Conservation (phyloP, 768 basidiomycete species). For the Pseudohyphozyma bogoriensis region DNA sequence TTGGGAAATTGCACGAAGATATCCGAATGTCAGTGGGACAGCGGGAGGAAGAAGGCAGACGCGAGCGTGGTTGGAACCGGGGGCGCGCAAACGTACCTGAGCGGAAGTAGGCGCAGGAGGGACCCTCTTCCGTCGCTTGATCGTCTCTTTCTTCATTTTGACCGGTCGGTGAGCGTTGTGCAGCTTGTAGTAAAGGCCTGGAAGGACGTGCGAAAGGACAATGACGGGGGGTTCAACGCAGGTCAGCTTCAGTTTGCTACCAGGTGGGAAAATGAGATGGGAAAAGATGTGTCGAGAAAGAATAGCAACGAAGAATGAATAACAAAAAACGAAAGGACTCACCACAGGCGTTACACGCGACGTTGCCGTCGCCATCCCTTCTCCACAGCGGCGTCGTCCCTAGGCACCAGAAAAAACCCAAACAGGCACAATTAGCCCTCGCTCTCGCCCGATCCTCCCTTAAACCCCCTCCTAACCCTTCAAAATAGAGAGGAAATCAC, state of each 20-base stretch:
- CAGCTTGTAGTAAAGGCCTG: slow-evolving; percentile 95
- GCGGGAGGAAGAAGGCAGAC: too few species aligned
- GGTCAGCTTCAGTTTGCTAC: too few species aligned
- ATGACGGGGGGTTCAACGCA: too few species aligned
- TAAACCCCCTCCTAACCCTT: slow-evolving; percentile 23
- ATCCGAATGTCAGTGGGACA: neutral
- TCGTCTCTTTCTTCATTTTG: slow-evolving; percentile 98
- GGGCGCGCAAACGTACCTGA: slow-evolving; percentile 9
- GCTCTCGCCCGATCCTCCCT: slow-evolving; percentile 37
- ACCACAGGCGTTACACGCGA: slow-evolving; percentile 46
- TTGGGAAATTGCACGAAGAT: neutral
- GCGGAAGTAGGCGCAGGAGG: slow-evolving; percentile 58
- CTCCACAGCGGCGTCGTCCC: slow-evolving; percentile 44
- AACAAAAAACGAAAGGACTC: slow-evolving; percentile 18
- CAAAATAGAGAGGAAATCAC: slow-evolving; percentile 10
- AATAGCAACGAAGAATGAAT: neutral
- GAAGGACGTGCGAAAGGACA: too few species aligned
- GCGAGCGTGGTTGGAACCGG: neutral
- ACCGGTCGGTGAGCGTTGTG: slow-evolving; percentile 95
- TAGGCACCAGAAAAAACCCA: neutral
- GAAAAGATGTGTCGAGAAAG: neutral
- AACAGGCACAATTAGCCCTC: neutral
- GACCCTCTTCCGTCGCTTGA: slow-evolving; percentile 94
- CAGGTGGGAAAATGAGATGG: neutral
- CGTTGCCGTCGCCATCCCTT: slow-evolving; percentile 43